A percentile compares a stretch with the other conserved stretches of the same genome.
Evolutionary conservation across 768 basidiomycete genomes (phyloP).

Genomic region (Psilocybe cubensis): DNA sequence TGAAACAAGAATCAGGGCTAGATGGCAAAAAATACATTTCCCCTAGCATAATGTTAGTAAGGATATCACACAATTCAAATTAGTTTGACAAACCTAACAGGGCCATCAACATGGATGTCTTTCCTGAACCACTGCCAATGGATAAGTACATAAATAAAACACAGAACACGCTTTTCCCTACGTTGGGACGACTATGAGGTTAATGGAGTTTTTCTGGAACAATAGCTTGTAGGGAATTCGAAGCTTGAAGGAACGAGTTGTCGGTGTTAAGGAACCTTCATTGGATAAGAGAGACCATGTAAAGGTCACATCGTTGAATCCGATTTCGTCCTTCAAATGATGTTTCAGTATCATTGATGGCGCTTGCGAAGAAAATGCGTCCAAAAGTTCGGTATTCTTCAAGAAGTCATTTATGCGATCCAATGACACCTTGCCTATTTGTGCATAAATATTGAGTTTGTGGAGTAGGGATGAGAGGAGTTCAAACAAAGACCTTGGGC

Average conservation of each 20-base stretch:
- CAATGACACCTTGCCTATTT: constrained; percentile 57
- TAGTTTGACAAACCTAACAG: constrained; percentile 37
- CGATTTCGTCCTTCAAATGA: constrained; percentile 33
- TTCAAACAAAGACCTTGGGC: constrained; percentile 33
- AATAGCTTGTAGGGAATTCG: constrained; percentile 53
- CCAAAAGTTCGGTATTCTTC: constrained; percentile 51
- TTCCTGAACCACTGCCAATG: constrained; percentile 45
- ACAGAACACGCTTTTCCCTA: constrained; percentile 6
- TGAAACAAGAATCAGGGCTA: constrained; percentile 59
- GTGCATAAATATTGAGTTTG: background rate
- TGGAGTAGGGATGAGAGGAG: too few species aligned
- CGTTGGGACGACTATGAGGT: constrained; percentile 62
- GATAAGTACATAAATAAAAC: background rate
- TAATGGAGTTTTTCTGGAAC: constrained; percentile 57
- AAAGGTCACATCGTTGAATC: constrained; percentile 56
- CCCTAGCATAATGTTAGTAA: constrained; percentile 29
- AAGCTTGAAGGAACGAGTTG: constrained; percentile 52
- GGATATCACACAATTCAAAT: background rate
- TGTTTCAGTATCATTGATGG: background rate
- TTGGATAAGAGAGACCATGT: constrained; percentile 49
- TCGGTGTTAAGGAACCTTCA: constrained; percentile 41
- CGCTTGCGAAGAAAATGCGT: constrained; percentile 30
- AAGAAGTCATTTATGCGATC: constrained; percentile 53
- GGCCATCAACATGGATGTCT: constrained; percentile 67
- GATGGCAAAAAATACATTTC: constrained; percentile 65